Conservation (phyloP, 2,329 filamentous ascomycete species). For the Arthroderma sp. region DNA sequence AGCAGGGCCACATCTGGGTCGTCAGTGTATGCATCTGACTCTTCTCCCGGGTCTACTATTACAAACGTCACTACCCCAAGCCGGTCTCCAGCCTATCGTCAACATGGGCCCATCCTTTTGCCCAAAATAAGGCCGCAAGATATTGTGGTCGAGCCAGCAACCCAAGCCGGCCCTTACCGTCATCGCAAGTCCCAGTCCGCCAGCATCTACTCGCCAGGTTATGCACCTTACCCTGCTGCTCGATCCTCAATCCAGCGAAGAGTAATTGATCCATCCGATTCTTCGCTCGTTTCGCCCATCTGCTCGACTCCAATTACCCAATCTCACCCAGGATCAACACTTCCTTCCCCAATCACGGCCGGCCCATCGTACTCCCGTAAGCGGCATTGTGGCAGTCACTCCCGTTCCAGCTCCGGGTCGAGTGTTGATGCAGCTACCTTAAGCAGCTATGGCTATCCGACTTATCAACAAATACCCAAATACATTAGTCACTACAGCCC, state of each 20-base stretch:
- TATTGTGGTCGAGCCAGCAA: conserved; percentile 53
- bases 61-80: conserved; percentile 57
- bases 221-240: conserved; percentile 34
- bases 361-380: conserved; percentile 30
- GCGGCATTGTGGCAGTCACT: conserved; percentile 21
- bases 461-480: conserved; percentile 61
- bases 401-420: conserved; percentile 52
- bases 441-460: conserved; percentile 66
- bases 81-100: conserved; percentile 59
- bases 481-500: conserved; percentile 35
- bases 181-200: conserved; percentile 41
- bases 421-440: conserved; percentile 54
- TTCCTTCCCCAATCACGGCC: conserved; percentile 53
- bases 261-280: conserved; percentile 33
- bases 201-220: conserved; percentile 38
- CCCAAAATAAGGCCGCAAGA: conserved; percentile 81
- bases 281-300: conserved; percentile 33
- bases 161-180: conserved; percentile 40
- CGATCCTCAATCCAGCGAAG: conserved; percentile 33
- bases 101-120: conserved; percentile 61
- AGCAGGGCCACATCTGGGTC: conserved; percentile 51
- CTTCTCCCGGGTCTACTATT: conserved; percentile 54
- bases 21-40: conserved; percentile 52
- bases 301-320: conserved; percentile 22
- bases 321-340: conserved; percentile 26